Evolutionary conservation across 768 basidiomycete genomes (phyloP), one percentile per base, ranked within the genome.

Genomic region (Boletus barrowsii): DNA sequence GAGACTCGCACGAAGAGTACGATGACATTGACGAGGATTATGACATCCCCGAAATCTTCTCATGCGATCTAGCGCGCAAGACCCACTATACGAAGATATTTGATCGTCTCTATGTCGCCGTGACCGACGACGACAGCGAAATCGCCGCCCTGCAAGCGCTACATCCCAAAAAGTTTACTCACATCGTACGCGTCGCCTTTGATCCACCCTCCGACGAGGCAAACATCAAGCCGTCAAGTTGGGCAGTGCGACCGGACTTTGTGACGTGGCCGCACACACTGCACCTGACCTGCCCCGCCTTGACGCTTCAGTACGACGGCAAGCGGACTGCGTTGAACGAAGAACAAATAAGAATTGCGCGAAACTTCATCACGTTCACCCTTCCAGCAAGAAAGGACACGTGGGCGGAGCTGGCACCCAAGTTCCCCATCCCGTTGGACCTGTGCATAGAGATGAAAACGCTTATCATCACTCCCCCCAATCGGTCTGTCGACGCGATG

Each of bases 111-210:
- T 57, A 47, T 30, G 2, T 51, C 35, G 53, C 54, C 22, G 7
- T 58, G 7, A 37, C 49, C 10, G 49, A 58, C 36, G 20, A 58
- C 18, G 49, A 50, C 37, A 17, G 1, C 58, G 49, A 55, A 10
- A 55, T 58, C 10, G 33, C 41, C 11, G 49, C 35, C 29, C 10
- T 58, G 41, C 41, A 41, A 22, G 55, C 54, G 0, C 30, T 14
- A 6, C 5, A 29, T 4, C 4, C 24, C 22, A 30, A 42, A 9
- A 14, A 8, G 14, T 58, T 55, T 10, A 55, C 39, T 8, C 54
- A 35, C 35, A 15, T 35, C 15, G 13, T 35, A 11, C 35, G 35
- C 35, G 15, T 35, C 13, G 11, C 15, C 4, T 35, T 35, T 15
- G 35, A 35, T 35, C 35, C 35, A 6, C 35, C 35, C 35, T 35